Percentiles rank a stretch among this genome's conserved stretches.
These are phyloP conservation scores for Pseudogymnoascus sp. DNA, from an alignment of 2,329 filamentous ascomycete species.

Conservation along the genomic window DNA sequence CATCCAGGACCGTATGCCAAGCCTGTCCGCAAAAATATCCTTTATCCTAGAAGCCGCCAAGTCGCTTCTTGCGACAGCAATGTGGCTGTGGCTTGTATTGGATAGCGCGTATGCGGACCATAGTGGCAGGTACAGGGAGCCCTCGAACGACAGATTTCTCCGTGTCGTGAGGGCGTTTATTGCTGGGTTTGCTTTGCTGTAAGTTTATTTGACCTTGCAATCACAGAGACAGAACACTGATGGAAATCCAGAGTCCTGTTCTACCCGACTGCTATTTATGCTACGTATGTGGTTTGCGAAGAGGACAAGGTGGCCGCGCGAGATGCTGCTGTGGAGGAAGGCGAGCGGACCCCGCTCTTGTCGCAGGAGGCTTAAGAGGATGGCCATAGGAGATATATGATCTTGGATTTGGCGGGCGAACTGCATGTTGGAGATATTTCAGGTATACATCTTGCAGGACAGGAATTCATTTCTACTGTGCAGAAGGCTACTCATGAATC, in stretches of 20 bases:
- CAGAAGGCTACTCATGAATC: not conserved
- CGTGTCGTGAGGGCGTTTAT: constrained; percentile 14
- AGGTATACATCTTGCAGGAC: not conserved
- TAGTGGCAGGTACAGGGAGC: not conserved
- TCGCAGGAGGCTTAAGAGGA: not conserved
- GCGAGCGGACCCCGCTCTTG: not conserved
- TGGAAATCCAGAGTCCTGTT: constrained; percentile 12
- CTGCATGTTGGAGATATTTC: not conserved
- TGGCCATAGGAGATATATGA: not conserved
- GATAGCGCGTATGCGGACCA: constrained; percentile 14
- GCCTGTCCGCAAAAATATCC: not conserved
- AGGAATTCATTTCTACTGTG: constrained; percentile 1
- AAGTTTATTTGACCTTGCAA: constrained; percentile 7
- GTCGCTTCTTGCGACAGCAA: constrained; percentile 13
- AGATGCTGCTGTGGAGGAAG: not conserved
- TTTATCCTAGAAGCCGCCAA: constrained; percentile 17
- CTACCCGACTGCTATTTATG: constrained; percentile 16
- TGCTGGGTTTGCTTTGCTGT: constrained; percentile 19
- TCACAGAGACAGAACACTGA: not conserved
- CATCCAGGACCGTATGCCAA: constrained; percentile 14
- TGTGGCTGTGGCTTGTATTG: constrained; percentile 20
- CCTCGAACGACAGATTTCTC: not conserved
- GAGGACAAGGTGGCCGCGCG: not conserved
- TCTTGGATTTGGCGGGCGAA: not conserved
- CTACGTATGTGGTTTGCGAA: constrained; percentile 7